Evolutionary conservation across 2,329 filamentous ascomycete species (phyloP).

Genomic region (Trichoderma simmonsii): DNA sequence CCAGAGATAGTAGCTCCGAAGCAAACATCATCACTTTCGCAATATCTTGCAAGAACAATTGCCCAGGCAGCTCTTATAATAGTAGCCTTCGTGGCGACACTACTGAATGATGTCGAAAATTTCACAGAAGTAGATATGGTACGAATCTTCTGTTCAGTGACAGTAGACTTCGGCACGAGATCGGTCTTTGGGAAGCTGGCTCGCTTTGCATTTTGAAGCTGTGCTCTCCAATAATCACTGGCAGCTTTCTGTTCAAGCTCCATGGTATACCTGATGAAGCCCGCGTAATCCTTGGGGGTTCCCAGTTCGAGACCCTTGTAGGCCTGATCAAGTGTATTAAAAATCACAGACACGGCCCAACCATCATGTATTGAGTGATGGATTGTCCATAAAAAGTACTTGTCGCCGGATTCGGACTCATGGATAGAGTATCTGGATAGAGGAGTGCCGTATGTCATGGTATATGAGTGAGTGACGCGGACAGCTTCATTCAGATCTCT

Average conservation of each 20-base stretch:
- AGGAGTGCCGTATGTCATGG: constrained; percentile 9
- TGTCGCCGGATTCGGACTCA: background rate
- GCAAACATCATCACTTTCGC: constrained; percentile 23
- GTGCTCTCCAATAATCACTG: constrained; percentile 1
- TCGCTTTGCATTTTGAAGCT: constrained; percentile 8
- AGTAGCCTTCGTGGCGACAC: constrained; percentile 21
- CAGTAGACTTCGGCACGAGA: background rate
- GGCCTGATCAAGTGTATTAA: constrained; percentile 1
- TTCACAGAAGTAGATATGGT: background rate
- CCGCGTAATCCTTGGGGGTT: constrained; percentile 4
- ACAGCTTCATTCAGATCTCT: background rate
- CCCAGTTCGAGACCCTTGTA: constrained; percentile 13
- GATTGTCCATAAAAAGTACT: constrained; percentile 23
- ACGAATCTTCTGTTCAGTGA: background rate
- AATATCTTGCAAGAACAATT: constrained; percentile 24
- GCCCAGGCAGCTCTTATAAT: constrained; percentile 28
- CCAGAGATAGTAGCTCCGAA: constrained; percentile 31
- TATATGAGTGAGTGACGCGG: background rate
- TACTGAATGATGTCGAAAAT: background rate
- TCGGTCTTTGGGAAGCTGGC: constrained; percentile 11
- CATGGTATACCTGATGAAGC: constrained; percentile 20
- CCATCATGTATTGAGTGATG: constrained; percentile 28
- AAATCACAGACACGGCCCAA: constrained; percentile 19
- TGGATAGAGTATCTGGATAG: constrained; percentile 11
- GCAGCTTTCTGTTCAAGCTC: background rate